These are phyloP conservation scores for Candida odintsovae DNA, from an alignment of 805 yeast species.

Conservation along the genomic window DNA sequence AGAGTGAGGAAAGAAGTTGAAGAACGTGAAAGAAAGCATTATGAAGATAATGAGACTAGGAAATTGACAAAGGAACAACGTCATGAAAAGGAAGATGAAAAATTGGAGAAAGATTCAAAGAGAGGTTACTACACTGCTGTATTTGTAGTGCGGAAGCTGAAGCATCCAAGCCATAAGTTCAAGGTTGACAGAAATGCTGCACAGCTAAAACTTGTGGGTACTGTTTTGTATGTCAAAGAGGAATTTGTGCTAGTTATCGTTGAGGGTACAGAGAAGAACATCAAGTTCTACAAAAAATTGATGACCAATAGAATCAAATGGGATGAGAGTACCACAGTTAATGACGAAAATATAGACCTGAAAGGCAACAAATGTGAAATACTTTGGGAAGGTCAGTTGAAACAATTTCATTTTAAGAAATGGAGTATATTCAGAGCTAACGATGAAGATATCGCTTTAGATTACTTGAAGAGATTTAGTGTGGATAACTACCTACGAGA, in stretches of 20 bases:
- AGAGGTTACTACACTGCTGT: constrained; percentile 55
- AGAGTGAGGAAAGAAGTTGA: constrained; percentile 64
- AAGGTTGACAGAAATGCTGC: constrained; percentile 79
- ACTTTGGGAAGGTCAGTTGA: constrained; percentile 69
- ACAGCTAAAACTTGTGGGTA: constrained; percentile 63
- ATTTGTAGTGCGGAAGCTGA: constrained; percentile 47
- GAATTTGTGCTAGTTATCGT: constrained; percentile 54
- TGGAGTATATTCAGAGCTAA: constrained; percentile 63
- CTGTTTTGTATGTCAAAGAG: constrained; percentile 34
- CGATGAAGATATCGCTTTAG: constrained; percentile 42
- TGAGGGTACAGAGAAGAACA: constrained; percentile 65
- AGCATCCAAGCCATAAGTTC: constrained; percentile 61
- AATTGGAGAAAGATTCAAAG: constrained; percentile 42
- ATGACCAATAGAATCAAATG: constrained; percentile 61
- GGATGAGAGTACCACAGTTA: constrained; percentile 42
- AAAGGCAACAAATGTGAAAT: constrained; percentile 39
- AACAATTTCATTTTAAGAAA: constrained; percentile 46
- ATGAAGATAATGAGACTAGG: constrained; percentile 53
- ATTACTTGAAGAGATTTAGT: constrained; percentile 43
- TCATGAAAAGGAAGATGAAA: constrained; percentile 40
- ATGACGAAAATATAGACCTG: constrained; percentile 30
- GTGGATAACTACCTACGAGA: constrained; percentile 58
- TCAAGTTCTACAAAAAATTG: constrained; percentile 59
- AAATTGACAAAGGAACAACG: constrained; percentile 54
- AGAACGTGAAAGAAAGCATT: constrained; percentile 54